Base-by-base conservation (phyloP, 345 rosid genomes). In the Iberis pinnata region DNA sequence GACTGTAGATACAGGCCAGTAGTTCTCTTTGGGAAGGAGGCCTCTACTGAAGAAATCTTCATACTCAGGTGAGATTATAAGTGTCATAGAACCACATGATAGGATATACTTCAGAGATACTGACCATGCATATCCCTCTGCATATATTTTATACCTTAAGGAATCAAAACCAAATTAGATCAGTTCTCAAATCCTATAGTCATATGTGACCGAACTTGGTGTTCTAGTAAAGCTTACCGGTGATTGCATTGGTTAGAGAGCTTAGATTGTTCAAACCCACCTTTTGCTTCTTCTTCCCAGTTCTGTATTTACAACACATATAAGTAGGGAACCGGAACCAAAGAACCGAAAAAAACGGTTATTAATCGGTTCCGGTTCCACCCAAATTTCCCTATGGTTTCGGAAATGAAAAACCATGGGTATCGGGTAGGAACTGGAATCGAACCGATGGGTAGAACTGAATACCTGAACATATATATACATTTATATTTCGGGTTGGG, bases 121-220 rank as follows among this genome's bases (percentile, higher is more conserved):
- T n/a, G 98, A 87, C 98, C 98, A 87, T 17, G 96, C 95, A 59
- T 61, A 87, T 53, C 98, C 98, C 76, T 90, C 98, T 9, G 98
- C 96, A 49, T 90, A 90, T 49, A 90, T 87, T 68, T 84, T 87
- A 69, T 87, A 90, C 75, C 96, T 84, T n/a, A 59, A 36, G 15
- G 37, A 54, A 61, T 26, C 9, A 11, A 40, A 40, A 41, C 13
- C 22, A 53, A 1, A 46, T 67, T 24, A 67, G 51, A 38, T 27
- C 25, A 8, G n/a, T 38, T 12, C 26, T 20, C 35, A 22, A 5
- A n/a, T 63, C 60, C 1, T n/a, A n/a, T n/a, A 16, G 12, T 17
- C 36, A 17, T 43, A 18, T 25, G 1, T 8, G 26, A 63, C 15
- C 37, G 10, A 46, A 38, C 17, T 20, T 5, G 15, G 6, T 13